Conservation (phyloP, 1,139 yeast genomes). For the Blastobotrys petasosporus region DNA sequence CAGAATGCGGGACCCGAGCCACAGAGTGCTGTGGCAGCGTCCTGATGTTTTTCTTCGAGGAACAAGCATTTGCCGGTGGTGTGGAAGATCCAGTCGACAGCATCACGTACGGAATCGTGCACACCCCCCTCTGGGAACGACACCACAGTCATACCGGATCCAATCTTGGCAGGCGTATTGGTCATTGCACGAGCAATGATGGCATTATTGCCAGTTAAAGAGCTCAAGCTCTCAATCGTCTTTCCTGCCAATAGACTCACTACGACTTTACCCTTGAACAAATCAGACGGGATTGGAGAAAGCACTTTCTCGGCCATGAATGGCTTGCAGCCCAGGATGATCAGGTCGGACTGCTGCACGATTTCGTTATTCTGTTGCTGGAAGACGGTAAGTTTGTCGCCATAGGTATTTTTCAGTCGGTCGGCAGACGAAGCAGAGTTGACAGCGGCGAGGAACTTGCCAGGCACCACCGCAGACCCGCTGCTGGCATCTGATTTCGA, state of each 20-base stretch:
- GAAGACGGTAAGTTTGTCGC: conserved; percentile 48
- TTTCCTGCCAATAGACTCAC: conserved; percentile 91
- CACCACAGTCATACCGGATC: conserved; percentile 89
- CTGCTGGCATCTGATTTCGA: conserved; percentile 33
- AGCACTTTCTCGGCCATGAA: conserved; percentile 61
- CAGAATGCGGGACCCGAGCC: conserved; percentile 98
- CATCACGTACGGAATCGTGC: conserved; percentile 50
- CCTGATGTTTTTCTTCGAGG: conserved; percentile 74
- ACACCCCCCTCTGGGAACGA: conserved; percentile 32
- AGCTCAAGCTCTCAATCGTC: conserved; percentile 62
- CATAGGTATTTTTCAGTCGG: conserved; percentile 42
- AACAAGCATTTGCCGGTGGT: conserved; percentile 46
- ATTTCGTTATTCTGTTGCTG: conserved; percentile 54
- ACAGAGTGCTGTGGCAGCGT: conserved; percentile 89
- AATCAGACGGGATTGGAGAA: conserved; percentile 35
- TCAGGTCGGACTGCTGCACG: conserved; percentile 57
- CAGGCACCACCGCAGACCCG: conserved; percentile 47
- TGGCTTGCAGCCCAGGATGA: conserved; percentile 85
- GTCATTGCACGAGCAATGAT: conserved; percentile 90
- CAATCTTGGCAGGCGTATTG: conserved; percentile 87
- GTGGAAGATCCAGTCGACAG: conserved; percentile 52
- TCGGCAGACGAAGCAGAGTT: conserved; percentile 48
- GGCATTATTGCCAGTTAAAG: conserved; percentile 41
- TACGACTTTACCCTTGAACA: conserved; percentile 53
- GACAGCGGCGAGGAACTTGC: conserved; percentile 70